Evolutionary conservation across 1,284 basidiomycete species (phyloP), one percentile per base, ranked within the genome.

Genomic region (Malassezia furfur): DNA sequence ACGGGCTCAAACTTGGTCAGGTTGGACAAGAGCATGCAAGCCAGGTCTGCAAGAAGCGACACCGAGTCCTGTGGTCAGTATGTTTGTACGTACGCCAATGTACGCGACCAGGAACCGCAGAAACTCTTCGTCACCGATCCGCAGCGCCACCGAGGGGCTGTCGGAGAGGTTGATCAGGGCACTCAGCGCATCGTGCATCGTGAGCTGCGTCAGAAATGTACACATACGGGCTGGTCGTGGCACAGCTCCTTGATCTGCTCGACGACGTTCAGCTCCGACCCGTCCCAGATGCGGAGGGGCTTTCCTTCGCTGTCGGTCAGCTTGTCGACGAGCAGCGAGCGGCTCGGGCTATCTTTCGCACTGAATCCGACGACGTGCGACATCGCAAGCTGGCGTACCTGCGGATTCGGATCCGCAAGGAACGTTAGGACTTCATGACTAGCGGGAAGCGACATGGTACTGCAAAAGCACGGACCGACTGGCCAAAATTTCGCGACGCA

Each of bases 1-100:
- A 87, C 81, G 0, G 81, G 78, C 5, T 88, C 80, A 50, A 88
- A 84, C 12, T 87, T 83, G 14, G 90, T 89, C 40, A 96, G 79
- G 76, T 99, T 99, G 17, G 91, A 96, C 6, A 98, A 81, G 1
- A 98, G 81, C 94, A 99, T 98, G 31, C 88, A 84, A 1, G 91
- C 90, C 10, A 96, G 82, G 77, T 96, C 93, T 31, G 91, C 89
- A 17, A 96, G 83, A 50, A 88, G 83, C 4, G 91, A 85, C 60
- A 86, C 83, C 6, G 87, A 85, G 76, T 93, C 86, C 46, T 48
- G 46, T 4, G 19, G 8, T 91, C 32, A 21, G 17, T 15, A n/a
- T 30, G 34, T 30, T 6, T 3, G 2, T 4, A 48, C 46, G 21
- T 48, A 48, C 46, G 60, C 91, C 80, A 54, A 93, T 91, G 76